Evolutionary conservation across 176 grass and related monocot genomes (phyloP), one percentile per base, ranked within the genome.

Genomic region (Otatea glauca): DNA sequence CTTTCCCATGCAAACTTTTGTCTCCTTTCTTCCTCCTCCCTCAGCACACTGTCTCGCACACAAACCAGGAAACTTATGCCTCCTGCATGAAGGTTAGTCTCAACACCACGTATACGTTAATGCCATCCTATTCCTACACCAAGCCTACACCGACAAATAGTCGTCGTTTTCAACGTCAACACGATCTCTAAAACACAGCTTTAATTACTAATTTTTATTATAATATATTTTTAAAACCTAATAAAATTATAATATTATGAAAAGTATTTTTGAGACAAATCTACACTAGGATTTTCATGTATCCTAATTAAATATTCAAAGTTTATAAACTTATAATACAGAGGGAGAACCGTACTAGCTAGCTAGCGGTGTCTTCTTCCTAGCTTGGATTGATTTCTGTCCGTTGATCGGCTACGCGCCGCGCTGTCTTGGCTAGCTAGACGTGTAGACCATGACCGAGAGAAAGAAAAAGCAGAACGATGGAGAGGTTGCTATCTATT

Each of bases 1-100:
- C 3, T 88, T 88, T 55, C 85, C 80, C 80, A 80, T 87, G 75
- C 85, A 84, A 77, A 83, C 70, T 68, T 61, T 70, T 69, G 48
- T 78, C 20, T 48, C 39, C 10, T 12, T 21, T 25, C 18, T 35
- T 38, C 17, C 2, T 34, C 43, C 35, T 24, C 11, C 20, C 29
- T 29, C 29, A 1, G 29, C n/a, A n/a, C n/a, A n/a, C n/a, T 29
- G 29, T 1, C 29, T 1, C 29, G 3, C n/a, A 24, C 56, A 60
- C n/a, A 23, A 58, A 9, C 56, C 8, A 9, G 18, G 53, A 56
- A 56, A n/a, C 7, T n/a, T n/a, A n/a, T 9, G 54, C n/a, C 54
- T 58, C 54, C 21, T 4, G 1, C 21, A 23, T n/a, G 20, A 9
- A 10, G 55, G 55, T 58, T 58, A 39, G 38, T 6, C 38, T 58